A percentile compares a stretch with the other conserved stretches of the same genome.
These are phyloP conservation scores for Hymenoscyphus albidus DNA, from an alignment of 2,329 filamentous ascomycete species.

Conservation along the genomic window DNA sequence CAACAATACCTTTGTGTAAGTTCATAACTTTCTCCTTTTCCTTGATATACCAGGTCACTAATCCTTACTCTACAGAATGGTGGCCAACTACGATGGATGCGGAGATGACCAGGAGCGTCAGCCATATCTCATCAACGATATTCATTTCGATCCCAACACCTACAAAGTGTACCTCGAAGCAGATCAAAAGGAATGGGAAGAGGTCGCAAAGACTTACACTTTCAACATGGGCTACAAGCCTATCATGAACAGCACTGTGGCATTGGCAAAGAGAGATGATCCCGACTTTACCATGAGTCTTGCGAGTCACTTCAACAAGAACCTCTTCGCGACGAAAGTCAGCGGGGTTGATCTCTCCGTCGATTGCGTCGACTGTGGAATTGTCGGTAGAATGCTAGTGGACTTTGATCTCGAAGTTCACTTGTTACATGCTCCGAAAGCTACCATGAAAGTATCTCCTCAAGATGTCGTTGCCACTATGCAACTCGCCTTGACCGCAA, in stretches of 20 bases:
- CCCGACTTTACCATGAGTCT: constrained; percentile 9
- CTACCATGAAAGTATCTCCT: constrained; percentile 6
- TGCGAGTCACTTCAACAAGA: constrained; percentile 7
- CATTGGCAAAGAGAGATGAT: constrained; percentile 1
- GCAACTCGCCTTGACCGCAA: constrained; percentile 2
- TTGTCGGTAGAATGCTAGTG: neutral
- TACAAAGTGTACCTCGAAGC: constrained; percentile 5
- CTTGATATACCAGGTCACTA: neutral
- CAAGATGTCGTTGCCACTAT: constrained; percentile 5
- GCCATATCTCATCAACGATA: constrained; percentile 7
- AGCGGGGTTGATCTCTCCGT: constrained; percentile 3
- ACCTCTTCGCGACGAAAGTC: constrained; percentile 4
- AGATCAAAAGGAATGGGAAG: constrained; percentile 6
- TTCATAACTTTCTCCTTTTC: neutral
- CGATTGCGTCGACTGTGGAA: constrained; percentile 9
- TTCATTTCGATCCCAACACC: neutral
- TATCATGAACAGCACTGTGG: neutral
- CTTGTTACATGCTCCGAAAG: neutral
- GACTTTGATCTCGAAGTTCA: constrained; percentile 5
- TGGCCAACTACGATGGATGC: constrained; percentile 6
- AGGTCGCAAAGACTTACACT: constrained; percentile 5
- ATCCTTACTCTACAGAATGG: neutral
- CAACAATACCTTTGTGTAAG: constrained; percentile 8
- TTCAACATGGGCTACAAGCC: constrained; percentile 7
- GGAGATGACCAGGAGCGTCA: constrained; percentile 2